A percentile compares a stretch with the other conserved stretches of the same genome.
phyloP scores from a whole-genome alignment of 1,139 yeast species.

The Wickerhamomyces sp. region DNA sequence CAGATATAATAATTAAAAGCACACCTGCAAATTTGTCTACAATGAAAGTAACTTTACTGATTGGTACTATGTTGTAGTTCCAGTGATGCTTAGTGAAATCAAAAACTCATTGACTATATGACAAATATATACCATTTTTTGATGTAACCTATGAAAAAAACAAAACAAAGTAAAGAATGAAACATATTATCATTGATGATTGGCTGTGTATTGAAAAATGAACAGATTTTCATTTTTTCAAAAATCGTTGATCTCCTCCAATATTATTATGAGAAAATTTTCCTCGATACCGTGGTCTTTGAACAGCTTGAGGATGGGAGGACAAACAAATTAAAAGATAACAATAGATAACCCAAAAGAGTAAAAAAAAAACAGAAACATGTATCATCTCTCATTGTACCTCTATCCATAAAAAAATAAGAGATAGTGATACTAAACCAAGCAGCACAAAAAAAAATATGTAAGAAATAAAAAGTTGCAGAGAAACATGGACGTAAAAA shows the following conservation, averaged over 20 bases:
- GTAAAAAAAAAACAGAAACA: background rate
- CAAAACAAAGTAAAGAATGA: background rate
- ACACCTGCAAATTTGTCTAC: too few relatives aligned
- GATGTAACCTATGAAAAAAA: background rate
- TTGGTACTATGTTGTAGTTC: background rate
- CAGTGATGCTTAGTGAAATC: background rate
- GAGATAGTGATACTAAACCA: background rate
- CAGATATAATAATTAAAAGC: background rate
- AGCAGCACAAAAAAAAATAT: background rate
- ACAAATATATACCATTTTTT: background rate
- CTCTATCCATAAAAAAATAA: background rate
- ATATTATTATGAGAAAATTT: too few relatives aligned
- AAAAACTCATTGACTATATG: background rate
- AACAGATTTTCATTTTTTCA: too few relatives aligned
- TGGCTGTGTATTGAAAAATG: too few relatives aligned
- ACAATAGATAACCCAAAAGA: background rate
- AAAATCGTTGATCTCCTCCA: too few relatives aligned
- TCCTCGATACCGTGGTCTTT: too few relatives aligned
- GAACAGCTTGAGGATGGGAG: too few relatives aligned
- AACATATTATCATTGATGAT: background rate
- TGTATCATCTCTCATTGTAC: background rate
- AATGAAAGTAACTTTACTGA: too few relatives aligned
- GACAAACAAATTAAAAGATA: background rate
- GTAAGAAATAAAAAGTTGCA: background rate
- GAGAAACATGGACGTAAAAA: background rate